Conservation (phyloP, 2,329 filamentous ascomycete species). For the Cercospora citrullina region DNA sequence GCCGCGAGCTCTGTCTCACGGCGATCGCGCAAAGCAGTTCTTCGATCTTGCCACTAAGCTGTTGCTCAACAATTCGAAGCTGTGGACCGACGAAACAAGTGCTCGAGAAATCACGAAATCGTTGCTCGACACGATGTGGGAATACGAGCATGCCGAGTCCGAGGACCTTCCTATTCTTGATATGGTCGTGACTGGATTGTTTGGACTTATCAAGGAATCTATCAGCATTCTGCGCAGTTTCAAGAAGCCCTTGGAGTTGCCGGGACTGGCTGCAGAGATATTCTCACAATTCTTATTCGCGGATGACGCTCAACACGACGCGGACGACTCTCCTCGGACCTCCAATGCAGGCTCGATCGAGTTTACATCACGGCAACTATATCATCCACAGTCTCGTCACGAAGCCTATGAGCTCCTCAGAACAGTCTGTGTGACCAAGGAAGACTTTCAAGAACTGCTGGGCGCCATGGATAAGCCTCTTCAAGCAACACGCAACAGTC, state of each 20-base stretch:
- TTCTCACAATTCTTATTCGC: constrained; percentile 35
- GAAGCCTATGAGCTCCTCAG: constrained; percentile 31
- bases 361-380: not conserved
- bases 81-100: constrained; percentile 25
- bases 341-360: not conserved
- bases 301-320: not conserved
- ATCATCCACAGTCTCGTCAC: constrained; percentile 23
- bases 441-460: constrained; percentile 24
- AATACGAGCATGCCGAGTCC: constrained; percentile 31
- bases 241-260: constrained; percentile 35
- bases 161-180: constrained; percentile 30
- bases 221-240: constrained; percentile 32
- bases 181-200: constrained; percentile 35
- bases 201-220: constrained; percentile 43
- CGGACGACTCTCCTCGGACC: not conserved
- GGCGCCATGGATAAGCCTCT: constrained; percentile 20
- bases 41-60: constrained; percentile 27
- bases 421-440: constrained; percentile 22
- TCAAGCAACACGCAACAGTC: constrained; percentile 4
- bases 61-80: constrained; percentile 19
- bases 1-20: constrained; percentile 22
- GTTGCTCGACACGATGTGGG: constrained; percentile 24
- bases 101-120: constrained; percentile 26
- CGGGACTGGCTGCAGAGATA: constrained; percentile 28
- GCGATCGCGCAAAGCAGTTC: constrained; percentile 20